phyloP scores from a whole-genome alignment of 768 basidiomycete species.

The Chalciporus sphaerocephalus region DNA sequence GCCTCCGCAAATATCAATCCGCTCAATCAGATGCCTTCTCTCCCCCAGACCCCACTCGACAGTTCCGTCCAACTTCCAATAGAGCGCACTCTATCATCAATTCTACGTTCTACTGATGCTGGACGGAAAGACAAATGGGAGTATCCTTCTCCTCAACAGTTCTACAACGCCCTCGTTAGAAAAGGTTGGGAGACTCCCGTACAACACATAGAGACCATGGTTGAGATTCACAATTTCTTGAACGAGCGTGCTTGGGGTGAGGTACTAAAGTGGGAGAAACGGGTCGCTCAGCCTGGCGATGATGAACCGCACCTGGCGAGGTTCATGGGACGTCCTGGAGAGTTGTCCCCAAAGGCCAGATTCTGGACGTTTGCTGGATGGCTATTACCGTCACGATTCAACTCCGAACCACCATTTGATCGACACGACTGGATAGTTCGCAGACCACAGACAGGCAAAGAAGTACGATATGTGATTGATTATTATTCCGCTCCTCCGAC shows the following conservation, averaged over 20 bases:
- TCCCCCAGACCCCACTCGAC: conserved; percentile 59
- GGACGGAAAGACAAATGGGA: conserved; percentile 60
- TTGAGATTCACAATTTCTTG: conserved; percentile 95
- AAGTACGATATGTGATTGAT: conserved; percentile 95
- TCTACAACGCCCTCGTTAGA: conserved; percentile 92
- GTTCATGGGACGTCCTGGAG: conserved; percentile 88
- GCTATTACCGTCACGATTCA: conserved; percentile 86
- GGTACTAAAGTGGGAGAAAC: conserved; percentile 88
- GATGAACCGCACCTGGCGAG: conserved; percentile 71
- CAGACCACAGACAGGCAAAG: conserved; percentile 70
- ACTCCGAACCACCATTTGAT: conserved; percentile 90
- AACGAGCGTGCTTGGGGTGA: conserved; percentile 97
- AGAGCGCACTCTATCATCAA: conserved; percentile 74
- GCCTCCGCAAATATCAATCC: conserved; percentile 50
- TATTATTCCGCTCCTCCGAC: conserved; percentile 94
- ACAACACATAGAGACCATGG: conserved; percentile 95
- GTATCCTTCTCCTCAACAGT: conserved; percentile 96
- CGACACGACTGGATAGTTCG: conserved; percentile 97
- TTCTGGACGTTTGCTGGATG: conserved; percentile 83
- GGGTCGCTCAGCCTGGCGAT: conserved; percentile 36
- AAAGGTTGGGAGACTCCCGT: conserved; percentile 98
- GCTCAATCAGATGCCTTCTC: conserved; percentile 83
- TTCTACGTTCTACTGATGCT: conserved; percentile 58
- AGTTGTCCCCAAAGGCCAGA: conserved; percentile 91
- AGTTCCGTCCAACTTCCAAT: conserved; percentile 64